Evolutionary conservation across 2,329 filamentous ascomycete species (phyloP), one percentile per base, ranked within the genome.

Genomic region (Allantophomopsis cytisporea): DNA sequence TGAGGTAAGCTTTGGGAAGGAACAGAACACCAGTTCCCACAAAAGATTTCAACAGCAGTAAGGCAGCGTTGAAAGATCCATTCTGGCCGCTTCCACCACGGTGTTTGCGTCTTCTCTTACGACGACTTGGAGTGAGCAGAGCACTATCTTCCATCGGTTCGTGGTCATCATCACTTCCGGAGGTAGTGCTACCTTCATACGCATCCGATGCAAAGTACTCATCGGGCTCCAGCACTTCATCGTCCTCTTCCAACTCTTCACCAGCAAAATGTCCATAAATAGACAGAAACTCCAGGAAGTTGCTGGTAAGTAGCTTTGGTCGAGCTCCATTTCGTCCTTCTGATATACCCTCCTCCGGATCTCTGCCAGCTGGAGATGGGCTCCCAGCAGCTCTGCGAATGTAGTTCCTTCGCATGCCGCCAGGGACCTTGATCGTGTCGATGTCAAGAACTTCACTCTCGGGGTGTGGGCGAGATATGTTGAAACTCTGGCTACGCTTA

Each of bases 211-310:
- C 81, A 56, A 95, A 95, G 60, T 94, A 95, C 55, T 95, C 89
- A 56, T 93, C 83, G 2, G 86, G 85, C 5, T 72, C 76, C 12
- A 94, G 66, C 2, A 79, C 84, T 58, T 96, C 89, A 50, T 96
- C 91, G 50, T 96, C 91, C 60, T 98, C 91, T 57, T 95, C 88
- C 11, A 98, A 71, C 55, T 94, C 83, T 60, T 98, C 91, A 61
- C 91, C 91, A 2, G 91, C 91, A 57, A 98, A 98, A 62, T 98
- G 91, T 4, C 91, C 91, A 51, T 95, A 98, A 21, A 98, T 72
- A 7, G 85, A 88, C 38, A 98, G 59, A 52, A 98, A 98, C 58
- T 98, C 93, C 43, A 98, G 73, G 56, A 98, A 98, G 60, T 83
- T 98, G 48, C 73, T 87, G 0, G 91, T 95, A 42, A 94, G 78